Evolutionary conservation across 1,139 yeast genomes (phyloP), one percentile per base, ranked within the genome.

Genomic region (Taphrina flavorubra): DNA sequence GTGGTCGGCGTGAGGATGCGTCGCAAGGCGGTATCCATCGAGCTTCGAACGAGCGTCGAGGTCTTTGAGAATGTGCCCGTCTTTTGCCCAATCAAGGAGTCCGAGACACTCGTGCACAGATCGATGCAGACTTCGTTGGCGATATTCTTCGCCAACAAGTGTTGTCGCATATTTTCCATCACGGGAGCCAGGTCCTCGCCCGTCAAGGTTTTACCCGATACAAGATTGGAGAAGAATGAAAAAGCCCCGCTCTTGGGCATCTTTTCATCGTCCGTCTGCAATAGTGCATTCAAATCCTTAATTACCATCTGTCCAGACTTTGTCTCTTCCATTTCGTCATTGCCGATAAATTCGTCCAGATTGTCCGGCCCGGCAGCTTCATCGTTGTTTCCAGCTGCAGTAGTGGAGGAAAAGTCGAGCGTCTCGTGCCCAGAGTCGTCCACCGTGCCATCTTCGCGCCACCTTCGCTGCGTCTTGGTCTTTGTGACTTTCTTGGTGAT

Each of bases 1-100:
- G 95, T 91, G 72, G 92, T 90, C 13, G 99, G 99, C 0, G 99
- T 92, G 72, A 94, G 81, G 60, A 92, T 86, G 74, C 89, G 88
- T 60, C 92, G 87, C 66, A 94, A 81, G 65, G 94, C 92, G 51
- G 86, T 90, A 0, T 86, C 84, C 77, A 94, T 82, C 1, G 96
- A 85, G 58, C 84, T 84, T 72, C 87, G 83, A 8, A 87, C 89
- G 0, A 89, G 84, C 36, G 82, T 80, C 68, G 85, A 86, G 0
- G 84, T 85, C 6, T 87, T 81, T 0, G 90, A 85, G 85, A 90
- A 88, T 71, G 81, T 85, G 68, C 84, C 85, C 0, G 91, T 87
- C 70, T 85, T 86, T 20, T 88, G 83, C 0, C 92, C 92, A 3
- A 86, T 79, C 46, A 88, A 76, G 65, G 84, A 86, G 71, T 81